Evolutionary conservation across 345 rosid genomes (phyloP), one percentile per base, ranked within the genome.

Genomic region (Euphorbia peplus): DNA sequence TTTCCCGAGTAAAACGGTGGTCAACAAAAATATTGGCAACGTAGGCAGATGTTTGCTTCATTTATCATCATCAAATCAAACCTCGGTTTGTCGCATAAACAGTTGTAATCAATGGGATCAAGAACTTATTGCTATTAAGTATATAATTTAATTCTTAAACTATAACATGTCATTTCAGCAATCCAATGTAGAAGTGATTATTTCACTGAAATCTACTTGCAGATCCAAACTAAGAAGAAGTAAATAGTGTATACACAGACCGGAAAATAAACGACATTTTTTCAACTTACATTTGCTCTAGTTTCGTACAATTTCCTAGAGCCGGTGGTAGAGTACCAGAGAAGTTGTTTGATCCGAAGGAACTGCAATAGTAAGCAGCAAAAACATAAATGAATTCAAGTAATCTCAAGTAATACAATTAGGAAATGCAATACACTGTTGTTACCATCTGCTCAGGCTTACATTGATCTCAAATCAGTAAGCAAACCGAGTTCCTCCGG

Each of bases 401-500:
- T 28, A 21, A 32, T 10, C 4, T 15, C 9, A 8, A 3, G 14
- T 12, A 35, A n/a, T 18, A 1, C 3, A 30, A 3, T 35, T 18
- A 32, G 6, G 37, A 18, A 57, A 57, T 57, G 19, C 39, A 57
- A 39, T n/a, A 52, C n/a, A 66, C 4, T 19, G 3, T 30, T 32
- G 37, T 6, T n/a, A 32, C 37, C 35, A 42, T 63, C 11, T 13
- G 2, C 21, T 21, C 42, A 29, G 10, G 29, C 89, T 82, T 84
- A 88, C 96, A 90, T 51, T 22, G 12, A 32, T 54, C 56, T 60
- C 59, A 88, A 71, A 54, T 83, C 86, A 5, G 85, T 73, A 68
- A 88, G 93, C 73, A 69, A 42, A 46, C 96, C 93, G 58, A 90
- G 76, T 77, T 88, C 93, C 69, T 69, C 79, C 9, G 93, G 96